Evolutionary conservation across 306 rosid species (phyloP).

Genomic region (Lathyrus tuberosus): DNA sequence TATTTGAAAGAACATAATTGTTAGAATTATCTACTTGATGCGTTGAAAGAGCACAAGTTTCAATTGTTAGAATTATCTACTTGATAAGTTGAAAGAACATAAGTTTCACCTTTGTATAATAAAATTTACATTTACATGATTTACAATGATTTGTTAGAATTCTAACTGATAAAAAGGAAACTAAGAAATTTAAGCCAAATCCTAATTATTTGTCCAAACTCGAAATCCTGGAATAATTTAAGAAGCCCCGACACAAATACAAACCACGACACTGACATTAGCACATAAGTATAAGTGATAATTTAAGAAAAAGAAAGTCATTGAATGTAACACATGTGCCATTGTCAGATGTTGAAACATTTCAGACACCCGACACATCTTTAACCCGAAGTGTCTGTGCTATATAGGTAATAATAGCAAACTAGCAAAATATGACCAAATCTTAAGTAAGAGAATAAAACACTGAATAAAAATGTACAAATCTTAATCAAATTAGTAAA

Average conservation of each 20-base stretch:
- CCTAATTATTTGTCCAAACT: conserved; percentile 3
- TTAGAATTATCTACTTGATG: too few relatives aligned
- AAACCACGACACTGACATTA: not conserved
- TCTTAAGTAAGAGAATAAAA: not conserved
- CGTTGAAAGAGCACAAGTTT: too few relatives aligned
- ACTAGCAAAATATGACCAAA: not conserved
- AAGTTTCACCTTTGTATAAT: too few relatives aligned
- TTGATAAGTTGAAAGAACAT: too few relatives aligned
- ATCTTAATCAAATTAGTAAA: not conserved
- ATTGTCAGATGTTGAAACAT: not conserved
- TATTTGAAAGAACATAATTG: too few relatives aligned
- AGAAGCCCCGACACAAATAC: not conserved
- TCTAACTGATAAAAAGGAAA: not conserved
- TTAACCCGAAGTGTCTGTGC: not conserved
- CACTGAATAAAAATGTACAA: not conserved
- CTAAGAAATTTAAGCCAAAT: not conserved
- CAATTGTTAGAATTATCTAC: too few relatives aligned
- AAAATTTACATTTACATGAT: not conserved
- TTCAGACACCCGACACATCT: not conserved
- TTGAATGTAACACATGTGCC: not conserved
- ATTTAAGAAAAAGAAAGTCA: not conserved
- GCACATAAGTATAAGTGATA: not conserved
- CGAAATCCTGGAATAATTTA: not conserved
- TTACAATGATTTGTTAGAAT: not conserved
- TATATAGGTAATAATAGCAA: not conserved